A percentile compares a stretch with the other conserved stretches of the same genome.
These are phyloP conservation scores for Chloranthus sessilifolius DNA, from an alignment of 164 flowering plant genomes.

Conservation along the genomic window DNA sequence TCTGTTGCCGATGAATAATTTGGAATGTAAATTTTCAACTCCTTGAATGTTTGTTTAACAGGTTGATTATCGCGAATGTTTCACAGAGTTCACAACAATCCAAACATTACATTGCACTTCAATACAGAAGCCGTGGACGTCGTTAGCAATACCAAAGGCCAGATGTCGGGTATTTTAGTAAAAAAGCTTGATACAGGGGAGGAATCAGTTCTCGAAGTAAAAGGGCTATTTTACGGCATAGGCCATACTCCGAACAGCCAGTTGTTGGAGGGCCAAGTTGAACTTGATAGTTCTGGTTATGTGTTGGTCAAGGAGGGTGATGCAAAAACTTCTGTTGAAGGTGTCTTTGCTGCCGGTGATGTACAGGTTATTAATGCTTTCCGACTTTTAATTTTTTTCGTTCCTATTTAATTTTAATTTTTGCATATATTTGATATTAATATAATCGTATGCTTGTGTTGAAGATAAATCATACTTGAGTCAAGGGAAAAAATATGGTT, in stretches of 20 bases:
- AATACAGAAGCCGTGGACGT: slow-evolving; percentile 85
- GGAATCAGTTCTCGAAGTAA: slow-evolving; percentile 80
- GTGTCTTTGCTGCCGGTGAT: slow-evolving; percentile 99
- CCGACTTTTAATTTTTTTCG: neutral
- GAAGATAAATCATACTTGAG: too few species aligned
- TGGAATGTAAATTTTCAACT: slow-evolving; percentile 76
- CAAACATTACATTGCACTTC: slow-evolving; percentile 96
- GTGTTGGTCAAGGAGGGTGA: slow-evolving; percentile 79
- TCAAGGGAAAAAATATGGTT: too few species aligned
- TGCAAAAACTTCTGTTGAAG: slow-evolving; percentile 80
- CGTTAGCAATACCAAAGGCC: slow-evolving; percentile 84
- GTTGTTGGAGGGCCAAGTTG: slow-evolving; percentile 79
- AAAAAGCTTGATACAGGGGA: slow-evolving; percentile 64
- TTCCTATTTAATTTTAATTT: too few species aligned
- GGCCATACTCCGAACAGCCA: slow-evolving; percentile 97
- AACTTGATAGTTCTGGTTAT: slow-evolving; percentile 83
- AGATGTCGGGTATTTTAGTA: slow-evolving; percentile 86
- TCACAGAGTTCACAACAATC: slow-evolving; percentile 96
- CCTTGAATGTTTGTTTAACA: slow-evolving; percentile 97
- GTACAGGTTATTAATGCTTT: slow-evolving; percentile 64
- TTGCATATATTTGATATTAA: neutral
- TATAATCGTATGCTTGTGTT: too few species aligned
- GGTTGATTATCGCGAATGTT: slow-evolving; percentile 99
- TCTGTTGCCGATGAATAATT: slow-evolving; percentile 27
- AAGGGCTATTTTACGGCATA: slow-evolving; percentile 92